A percentile compares a stretch with the other conserved stretches of the same genome.
phyloP scores from a whole-genome alignment of 2,329 filamentous ascomycete species.

The Cytospora mali region DNA sequence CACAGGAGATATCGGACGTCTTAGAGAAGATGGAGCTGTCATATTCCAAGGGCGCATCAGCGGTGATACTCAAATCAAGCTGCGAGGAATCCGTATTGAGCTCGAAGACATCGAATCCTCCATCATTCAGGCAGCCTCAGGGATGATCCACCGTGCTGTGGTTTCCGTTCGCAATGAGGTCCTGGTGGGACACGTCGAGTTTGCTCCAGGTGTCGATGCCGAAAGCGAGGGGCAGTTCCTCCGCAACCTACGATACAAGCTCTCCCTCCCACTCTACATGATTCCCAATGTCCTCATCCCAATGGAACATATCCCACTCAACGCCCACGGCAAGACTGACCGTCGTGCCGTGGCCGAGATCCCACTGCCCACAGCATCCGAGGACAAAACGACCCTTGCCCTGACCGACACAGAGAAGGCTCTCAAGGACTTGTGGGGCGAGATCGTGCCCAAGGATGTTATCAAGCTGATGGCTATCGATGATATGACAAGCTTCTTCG shows the following conservation, averaged over 20 bases:
- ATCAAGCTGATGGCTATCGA: too few relatives aligned
- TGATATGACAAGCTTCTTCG: conserved; percentile 51
- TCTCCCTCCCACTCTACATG: conserved; percentile 42
- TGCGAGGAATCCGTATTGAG: conserved; percentile 39
- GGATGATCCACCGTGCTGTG: conserved; percentile 2
- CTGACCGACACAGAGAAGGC: too few relatives aligned
- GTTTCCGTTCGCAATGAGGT: conserved; percentile 11
- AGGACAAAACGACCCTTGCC: too few relatives aligned
- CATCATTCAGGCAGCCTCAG: conserved; percentile 2
- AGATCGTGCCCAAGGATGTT: too few relatives aligned
- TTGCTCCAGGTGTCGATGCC: background rate
- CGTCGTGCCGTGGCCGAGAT: conserved; percentile 33
- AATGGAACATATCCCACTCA: conserved; percentile 37
- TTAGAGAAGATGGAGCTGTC: conserved; percentile 40
- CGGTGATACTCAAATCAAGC: conserved; percentile 50
- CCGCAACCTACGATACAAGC: conserved; percentile 21
- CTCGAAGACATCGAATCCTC: conserved; percentile 37
- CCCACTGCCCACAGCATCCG: conserved; percentile 34
- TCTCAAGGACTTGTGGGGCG: too few relatives aligned
- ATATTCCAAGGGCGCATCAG: conserved; percentile 41
- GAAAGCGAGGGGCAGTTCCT: conserved; percentile 20
- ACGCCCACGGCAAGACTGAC: conserved; percentile 38
- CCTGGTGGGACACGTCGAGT: conserved; percentile 19
- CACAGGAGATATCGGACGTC: conserved; percentile 45
- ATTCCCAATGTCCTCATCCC: conserved; percentile 35